Evolutionary conservation across 2,329 filamentous ascomycete species (phyloP).

Genomic region (Fusarium albidum): DNA sequence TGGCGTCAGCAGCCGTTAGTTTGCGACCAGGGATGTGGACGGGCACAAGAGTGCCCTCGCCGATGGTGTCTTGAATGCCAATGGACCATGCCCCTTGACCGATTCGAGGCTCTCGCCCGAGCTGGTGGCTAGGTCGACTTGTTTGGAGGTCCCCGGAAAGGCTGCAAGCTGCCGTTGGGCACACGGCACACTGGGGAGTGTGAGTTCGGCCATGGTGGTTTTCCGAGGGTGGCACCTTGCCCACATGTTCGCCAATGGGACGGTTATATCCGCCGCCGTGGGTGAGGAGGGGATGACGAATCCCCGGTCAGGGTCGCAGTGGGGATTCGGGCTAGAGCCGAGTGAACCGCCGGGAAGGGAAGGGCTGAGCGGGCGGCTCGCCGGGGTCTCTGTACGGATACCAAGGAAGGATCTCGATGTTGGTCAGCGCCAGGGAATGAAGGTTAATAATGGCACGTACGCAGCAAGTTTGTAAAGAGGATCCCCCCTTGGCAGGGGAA

Average conservation of each 20-base stretch:
- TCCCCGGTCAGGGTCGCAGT: constrained; percentile 44
- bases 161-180: constrained; percentile 41
- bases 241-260: constrained; percentile 46
- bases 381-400: constrained; percentile 27
- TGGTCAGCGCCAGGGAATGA: constrained; percentile 29
- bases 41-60: constrained; percentile 26
- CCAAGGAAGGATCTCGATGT: constrained; percentile 40
- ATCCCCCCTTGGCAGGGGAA: constrained; percentile 5
- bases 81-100: constrained; percentile 39
- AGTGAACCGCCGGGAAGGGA: constrained; percentile 47
- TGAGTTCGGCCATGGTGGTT: constrained; percentile 38
- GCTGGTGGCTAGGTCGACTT: constrained; percentile 33
- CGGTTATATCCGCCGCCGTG: constrained; percentile 45
- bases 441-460: constrained; percentile 16
- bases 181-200: constrained; percentile 35
- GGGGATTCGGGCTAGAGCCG: constrained; percentile 50
- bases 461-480: constrained; percentile 5
- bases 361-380: constrained; percentile 34
- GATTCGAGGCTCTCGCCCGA: constrained; percentile 42
- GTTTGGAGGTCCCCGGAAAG: constrained; percentile 31
- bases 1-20: constrained; percentile 41
- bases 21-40: constrained; percentile 28
- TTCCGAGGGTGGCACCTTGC: constrained; percentile 38
- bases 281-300: constrained; percentile 44
- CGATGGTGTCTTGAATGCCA: constrained; percentile 27